Base-by-base conservation (phyloP, 163 green algal genomes). In the Scenedesmus sp. region DNA sequence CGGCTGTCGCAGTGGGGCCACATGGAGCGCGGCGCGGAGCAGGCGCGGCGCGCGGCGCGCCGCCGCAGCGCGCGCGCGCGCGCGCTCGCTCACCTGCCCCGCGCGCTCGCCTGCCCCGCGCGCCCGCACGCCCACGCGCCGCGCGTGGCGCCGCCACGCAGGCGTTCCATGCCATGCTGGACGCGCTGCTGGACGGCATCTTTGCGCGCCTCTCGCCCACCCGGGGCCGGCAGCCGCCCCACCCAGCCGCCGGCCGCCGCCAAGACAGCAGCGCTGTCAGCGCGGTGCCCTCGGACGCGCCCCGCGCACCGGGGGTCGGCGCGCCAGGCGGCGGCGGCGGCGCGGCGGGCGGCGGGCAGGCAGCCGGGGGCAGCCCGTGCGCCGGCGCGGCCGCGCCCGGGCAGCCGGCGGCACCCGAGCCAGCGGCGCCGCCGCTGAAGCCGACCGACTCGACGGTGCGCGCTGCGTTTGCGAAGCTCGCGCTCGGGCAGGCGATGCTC, bases 391-490 rank as follows among this genome's bases (percentile, higher is more conserved):
- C 63, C n/a, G n/a, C n/a, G n/a, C n/a, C n/a, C n/a, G n/a, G n/a
- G n/a, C n/a, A n/a, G n/a, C n/a, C n/a, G 26, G 66, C 18, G 13
- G 18, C 66, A 51, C 48, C 18, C 10, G 24, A 29, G 47, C 4
- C 63, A 42, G 39, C 64, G 28, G 5, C 64, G 17, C 29, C 50
- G 20, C 66, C 50, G 42, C 36, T 44, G 33, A 67, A 65, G 53
- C 60, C 29, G 42, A 47, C 63, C n/a, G 34, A 81, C 34, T 74
- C 73, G 18, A 81, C 74, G 63, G 11, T 81, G 50, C 51, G 18
- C 24, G 62, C 74, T 60, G 74, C 74, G 17, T 81, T 81, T 75
- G 74, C 74, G 14, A 75, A 75, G 62, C 47, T 81, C 6, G 63
- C 63, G 31, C 26, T 74, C 7, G 74, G 62, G 4, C 74, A 81